Conservation (phyloP, 768 basidiomycete species). For the Sistotremastrum suecicum region DNA sequence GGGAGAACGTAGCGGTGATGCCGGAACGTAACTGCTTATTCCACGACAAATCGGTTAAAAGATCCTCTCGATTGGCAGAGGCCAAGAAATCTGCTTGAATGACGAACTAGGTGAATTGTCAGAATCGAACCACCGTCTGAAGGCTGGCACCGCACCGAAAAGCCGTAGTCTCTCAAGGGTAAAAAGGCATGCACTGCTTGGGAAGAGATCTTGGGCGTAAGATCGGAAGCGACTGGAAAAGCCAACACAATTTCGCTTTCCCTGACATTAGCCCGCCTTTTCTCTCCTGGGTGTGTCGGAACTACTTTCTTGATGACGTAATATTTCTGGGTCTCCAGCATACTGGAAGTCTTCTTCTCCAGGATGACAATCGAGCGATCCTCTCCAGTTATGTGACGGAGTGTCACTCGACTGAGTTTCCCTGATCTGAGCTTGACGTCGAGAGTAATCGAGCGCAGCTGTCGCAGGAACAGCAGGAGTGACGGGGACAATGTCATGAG, state of each 20-base stretch:
- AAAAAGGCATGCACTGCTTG: constrained; percentile 15
- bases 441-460: constrained; percentile 8
- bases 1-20: constrained; percentile 10
- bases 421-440: background rate
- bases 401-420: no score
- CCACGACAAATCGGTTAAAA: constrained; percentile 12
- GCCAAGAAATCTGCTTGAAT: constrained; percentile 18
- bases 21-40: constrained; percentile 10
- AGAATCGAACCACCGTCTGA: background rate
- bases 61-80: constrained; percentile 14
- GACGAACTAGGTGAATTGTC: constrained; percentile 11
- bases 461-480: constrained; percentile 14
- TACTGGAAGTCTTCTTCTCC: no score
- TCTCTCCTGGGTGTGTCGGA: constrained; percentile 5
- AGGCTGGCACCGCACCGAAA: constrained; percentile 8
- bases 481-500: constrained; percentile 8
- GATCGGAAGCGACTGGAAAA: constrained; percentile 10
- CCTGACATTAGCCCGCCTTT: constrained; percentile 6
- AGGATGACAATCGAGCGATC: no score
- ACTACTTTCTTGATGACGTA: constrained; percentile 6
- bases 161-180: constrained; percentile 12
- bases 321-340: constrained; percentile 1
- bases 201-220: constrained; percentile 4
- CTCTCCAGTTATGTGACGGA: no score
- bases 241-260: constrained; percentile 12